These are phyloP conservation scores for Zygosaccharomyces bisporus DNA, from an alignment of 805 yeast species.

Conservation along the genomic window DNA sequence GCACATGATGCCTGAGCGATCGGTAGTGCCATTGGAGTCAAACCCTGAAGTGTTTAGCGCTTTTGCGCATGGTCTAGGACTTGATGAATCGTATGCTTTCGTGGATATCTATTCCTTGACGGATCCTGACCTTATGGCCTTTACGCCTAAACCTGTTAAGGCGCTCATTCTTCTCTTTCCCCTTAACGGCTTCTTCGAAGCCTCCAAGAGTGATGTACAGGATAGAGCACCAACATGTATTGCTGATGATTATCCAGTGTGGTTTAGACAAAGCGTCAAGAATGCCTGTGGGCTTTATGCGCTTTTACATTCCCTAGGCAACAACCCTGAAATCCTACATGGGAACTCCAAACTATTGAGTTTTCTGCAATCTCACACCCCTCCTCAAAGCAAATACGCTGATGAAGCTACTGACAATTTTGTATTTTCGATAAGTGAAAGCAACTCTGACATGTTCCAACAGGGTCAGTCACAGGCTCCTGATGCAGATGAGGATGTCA, in stretches of 20 bases:
- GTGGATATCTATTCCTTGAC: conserved; percentile 81
- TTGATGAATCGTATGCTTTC: conserved; percentile 56
- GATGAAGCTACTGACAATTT: conserved; percentile 39
- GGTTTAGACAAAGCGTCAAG: conserved; percentile 81
- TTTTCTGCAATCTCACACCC: conserved; percentile 17
- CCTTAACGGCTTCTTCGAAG: conserved; percentile 58
- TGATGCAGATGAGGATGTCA: conserved; percentile 47
- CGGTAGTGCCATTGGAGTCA: conserved; percentile 85
- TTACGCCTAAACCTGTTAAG: conserved; percentile 75
- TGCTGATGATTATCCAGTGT: conserved; percentile 37
- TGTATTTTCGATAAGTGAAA: conserved; percentile 22
- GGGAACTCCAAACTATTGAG: conserved; percentile 21
- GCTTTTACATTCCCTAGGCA: conserved; percentile 58
- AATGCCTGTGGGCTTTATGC: conserved; percentile 96
- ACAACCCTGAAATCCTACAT: conserved; percentile 30
- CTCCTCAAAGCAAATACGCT: conserved; percentile 44
- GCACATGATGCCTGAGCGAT: conserved; percentile 14
- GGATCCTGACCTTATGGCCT: conserved; percentile 74
- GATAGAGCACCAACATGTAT: conserved; percentile 9
- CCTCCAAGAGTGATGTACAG: conserved; percentile 37
- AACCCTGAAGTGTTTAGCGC: conserved; percentile 79
- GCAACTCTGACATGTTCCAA: conserved; percentile 22
- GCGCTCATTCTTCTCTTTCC: conserved; percentile 84
- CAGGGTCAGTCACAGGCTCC: conserved; percentile 72
- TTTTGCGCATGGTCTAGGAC: conserved; percentile 66